Base-by-base conservation (phyloP, 345 rosid genomes). In the Eucalyptus coolabah region DNA sequence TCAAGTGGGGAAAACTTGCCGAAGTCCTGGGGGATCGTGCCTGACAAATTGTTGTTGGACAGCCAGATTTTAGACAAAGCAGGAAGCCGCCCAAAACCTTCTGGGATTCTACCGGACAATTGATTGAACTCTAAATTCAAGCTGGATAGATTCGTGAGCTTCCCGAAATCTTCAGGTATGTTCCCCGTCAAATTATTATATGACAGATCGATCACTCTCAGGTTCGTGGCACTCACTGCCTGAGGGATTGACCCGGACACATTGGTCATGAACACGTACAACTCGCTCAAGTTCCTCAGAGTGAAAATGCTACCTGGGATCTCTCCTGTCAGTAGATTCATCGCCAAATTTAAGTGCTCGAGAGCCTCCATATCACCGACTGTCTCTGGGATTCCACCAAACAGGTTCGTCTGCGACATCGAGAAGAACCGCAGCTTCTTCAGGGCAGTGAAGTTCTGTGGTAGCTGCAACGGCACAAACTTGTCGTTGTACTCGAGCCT, bases 31-130 rank as follows among this genome's bases (percentile, higher is more conserved):
- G 98, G 98, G 60, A 96, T 86, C 16, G 87, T 30, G 53, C 98
- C 98, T 6, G 94, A 92, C 47, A 96, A 69, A 21, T 91, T 93
- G 93, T 95, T 96, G 92, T 10, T 37, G n/a, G 91, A 96, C 93
- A 94, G 81, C 72, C 91, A 26, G 45, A 96, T 24, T 12, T 88
- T 92, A 23, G n/a, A 87, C 87, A 96, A 87, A 8, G 91, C 87
- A 13, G 96, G 93, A 51, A 96, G 92, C 37, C 90, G 91, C 40
- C 94, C 93, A 24, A 96, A 90, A 86, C 93, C 82, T 37, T 88
- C 90, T 1, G 98, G 98, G 85, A 96, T 94, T 90, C 91, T 89
- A 37, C 98, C 96, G 6, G 95, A 94, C 50, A 95, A 77, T 60
- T 93, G 89, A 92, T 96, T 96, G 87, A 3, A 63, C 82, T 32